Percentiles rank a stretch among this genome's conserved stretches.
phyloP scores from a whole-genome alignment of 371 early-diverging fungal genomes.

The Apophysomyces variabilis region DNA sequence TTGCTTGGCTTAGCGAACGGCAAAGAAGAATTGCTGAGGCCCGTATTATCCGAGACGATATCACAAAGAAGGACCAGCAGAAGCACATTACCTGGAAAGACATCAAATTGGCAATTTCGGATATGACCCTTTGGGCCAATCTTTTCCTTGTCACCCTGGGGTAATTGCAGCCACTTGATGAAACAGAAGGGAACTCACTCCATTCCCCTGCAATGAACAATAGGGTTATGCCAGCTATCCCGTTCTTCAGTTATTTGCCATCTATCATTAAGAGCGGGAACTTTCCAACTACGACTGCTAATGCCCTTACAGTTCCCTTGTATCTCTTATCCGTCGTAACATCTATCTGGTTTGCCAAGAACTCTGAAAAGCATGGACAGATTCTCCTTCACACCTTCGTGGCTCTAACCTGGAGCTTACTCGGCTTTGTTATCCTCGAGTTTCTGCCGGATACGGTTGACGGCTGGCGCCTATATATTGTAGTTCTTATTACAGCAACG shows the following conservation, averaged over 20 bases:
- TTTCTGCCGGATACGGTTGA: constrained; percentile 43
- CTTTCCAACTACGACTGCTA: constrained; percentile 49
- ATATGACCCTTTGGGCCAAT: constrained; percentile 49
- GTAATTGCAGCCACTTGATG: background rate
- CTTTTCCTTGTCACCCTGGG: constrained; percentile 39
- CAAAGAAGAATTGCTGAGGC: constrained; percentile 55
- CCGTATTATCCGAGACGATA: constrained; percentile 57
- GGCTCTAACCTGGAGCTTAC: constrained; percentile 40
- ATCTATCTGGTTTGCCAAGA: constrained; percentile 49
- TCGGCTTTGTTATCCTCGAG: constrained; percentile 44
- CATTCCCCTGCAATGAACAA: background rate
- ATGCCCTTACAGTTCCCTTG: constrained; percentile 57
- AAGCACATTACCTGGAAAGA: constrained; percentile 32
- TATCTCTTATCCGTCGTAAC: constrained; percentile 46
- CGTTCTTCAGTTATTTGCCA: constrained; percentile 52
- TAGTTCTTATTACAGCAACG: constrained; percentile 29
- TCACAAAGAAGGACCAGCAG: constrained; percentile 47
- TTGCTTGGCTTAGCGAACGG: constrained; percentile 40
- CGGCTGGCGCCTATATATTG: constrained; percentile 48
- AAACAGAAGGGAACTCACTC: background rate
- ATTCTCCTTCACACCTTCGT: constrained; percentile 48
- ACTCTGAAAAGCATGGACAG: constrained; percentile 49
- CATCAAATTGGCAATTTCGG: constrained; percentile 33
- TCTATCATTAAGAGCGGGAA: constrained; percentile 55
- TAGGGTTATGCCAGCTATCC: constrained; percentile 46